Percentiles rank a stretch among this genome's conserved stretches.
Conservation (phyloP, 2,329 filamentous ascomycete genomes). For the Sporothrix luriei region DNA sequence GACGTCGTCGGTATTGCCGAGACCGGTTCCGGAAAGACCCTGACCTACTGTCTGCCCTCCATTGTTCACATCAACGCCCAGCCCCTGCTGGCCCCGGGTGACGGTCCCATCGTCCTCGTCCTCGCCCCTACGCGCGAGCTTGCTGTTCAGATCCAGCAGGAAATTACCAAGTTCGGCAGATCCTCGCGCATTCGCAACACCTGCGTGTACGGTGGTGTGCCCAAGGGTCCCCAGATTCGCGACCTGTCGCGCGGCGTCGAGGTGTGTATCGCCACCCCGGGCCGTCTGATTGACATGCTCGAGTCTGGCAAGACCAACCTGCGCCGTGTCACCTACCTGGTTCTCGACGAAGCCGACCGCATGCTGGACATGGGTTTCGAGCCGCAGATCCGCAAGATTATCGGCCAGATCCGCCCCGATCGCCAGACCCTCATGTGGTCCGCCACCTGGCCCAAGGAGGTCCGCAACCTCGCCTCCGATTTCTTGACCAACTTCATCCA, state of each 20-base stretch:
- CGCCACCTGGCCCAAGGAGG: constrained; percentile 98
- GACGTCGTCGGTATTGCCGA: constrained; percentile 99
- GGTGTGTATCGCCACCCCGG: constrained; percentile 97
- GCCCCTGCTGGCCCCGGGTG: constrained; percentile 89
- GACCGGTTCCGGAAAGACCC: constrained; percentile 97
- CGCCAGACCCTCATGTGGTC: constrained; percentile 99
- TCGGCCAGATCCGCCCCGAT: constrained; percentile 94
- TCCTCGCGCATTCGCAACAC: constrained; percentile 98
- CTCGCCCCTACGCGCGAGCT: constrained; percentile 96
- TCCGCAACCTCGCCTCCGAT: constrained; percentile 85
- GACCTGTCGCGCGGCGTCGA: constrained; percentile 94
- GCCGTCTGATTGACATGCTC: constrained; percentile 97
- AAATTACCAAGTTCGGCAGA: constrained; percentile 98
- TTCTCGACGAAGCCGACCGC: constrained; percentile 97
- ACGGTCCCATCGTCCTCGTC: constrained; percentile 94
- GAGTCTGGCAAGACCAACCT: constrained; percentile 98
- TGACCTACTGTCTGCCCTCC: constrained; percentile 95
- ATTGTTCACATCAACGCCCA: constrained; percentile 99
- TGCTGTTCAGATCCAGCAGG: constrained; percentile 96
- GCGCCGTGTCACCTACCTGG: constrained; percentile 94
- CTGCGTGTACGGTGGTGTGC: constrained; percentile 98
- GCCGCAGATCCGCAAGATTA: constrained; percentile 98
- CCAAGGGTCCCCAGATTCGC: constrained; percentile 94
- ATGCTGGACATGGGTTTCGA: constrained; percentile 99
- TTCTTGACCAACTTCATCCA: constrained; percentile 97